Evolutionary conservation across 2,329 filamentous ascomycete species (phyloP).

Genomic region (Diaporthe batatas): DNA sequence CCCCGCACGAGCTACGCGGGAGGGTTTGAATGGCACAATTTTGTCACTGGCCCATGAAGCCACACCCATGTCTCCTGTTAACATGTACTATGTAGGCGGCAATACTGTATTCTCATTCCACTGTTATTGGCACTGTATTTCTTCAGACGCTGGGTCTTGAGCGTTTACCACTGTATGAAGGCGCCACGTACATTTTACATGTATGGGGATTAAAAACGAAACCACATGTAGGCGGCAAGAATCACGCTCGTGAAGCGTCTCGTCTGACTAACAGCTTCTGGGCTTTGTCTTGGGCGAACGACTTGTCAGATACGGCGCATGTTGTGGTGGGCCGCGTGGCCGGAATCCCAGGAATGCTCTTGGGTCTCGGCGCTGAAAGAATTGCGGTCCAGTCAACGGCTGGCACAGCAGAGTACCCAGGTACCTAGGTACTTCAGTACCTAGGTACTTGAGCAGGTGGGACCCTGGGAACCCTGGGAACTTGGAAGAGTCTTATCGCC

Average conservation of each 20-base stretch:
- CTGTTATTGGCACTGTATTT: too few species aligned
- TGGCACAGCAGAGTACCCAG: background rate
- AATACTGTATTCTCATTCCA: too few species aligned
- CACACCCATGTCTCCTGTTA: background rate
- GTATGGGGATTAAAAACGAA: too few species aligned
- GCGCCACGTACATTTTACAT: too few species aligned
- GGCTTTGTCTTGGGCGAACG: background rate
- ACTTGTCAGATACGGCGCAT: background rate
- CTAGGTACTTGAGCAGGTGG: background rate
- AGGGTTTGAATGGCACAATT: background rate
- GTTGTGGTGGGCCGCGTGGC: background rate
- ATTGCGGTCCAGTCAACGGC: background rate
- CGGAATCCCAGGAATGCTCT: background rate
- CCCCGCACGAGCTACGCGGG: background rate
- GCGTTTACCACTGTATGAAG: too few species aligned
- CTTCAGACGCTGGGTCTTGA: too few species aligned
- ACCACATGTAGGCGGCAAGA: too few species aligned
- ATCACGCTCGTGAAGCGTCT: background rate
- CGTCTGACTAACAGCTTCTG: background rate
- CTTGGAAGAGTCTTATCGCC: constrained; percentile 39
- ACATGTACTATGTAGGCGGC: too few species aligned
- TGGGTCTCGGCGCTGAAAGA: too few species aligned
- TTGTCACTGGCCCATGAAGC: background rate
- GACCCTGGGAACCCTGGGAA: background rate
- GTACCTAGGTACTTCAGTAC: too few species aligned